Evolutionary conservation across 1,284 basidiomycete species (phyloP), one percentile per base, ranked within the genome.

Genomic region (Calocybe gambosa): DNA sequence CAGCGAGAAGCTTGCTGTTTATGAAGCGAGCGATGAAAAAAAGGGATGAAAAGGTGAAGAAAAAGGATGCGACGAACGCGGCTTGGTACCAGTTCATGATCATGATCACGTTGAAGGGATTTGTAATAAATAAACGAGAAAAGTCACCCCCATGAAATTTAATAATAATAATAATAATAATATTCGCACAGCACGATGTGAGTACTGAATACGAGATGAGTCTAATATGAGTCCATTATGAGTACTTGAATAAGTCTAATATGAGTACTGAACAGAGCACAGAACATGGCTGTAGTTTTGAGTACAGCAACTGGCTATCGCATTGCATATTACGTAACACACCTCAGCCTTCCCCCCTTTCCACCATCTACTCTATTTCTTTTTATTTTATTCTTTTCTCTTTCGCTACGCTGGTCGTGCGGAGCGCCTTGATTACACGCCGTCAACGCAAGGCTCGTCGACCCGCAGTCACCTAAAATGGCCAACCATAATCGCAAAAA

Each of bases 41-140:
- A 62, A 85, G 78, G 48, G 63, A 29, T 43, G 60, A 29, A 52
- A 80, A 74, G 47, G 74, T 68, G 53, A 59, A 46, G 57, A 73
- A 34, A 58, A 82, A 76, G 26, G 82, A 71, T 43, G 62, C 50
- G 36, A 81, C 55, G 58, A 83, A 82, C 13, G 69, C 67, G 45
- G 71, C 47, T 55, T 82, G 82, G 47, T 65, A 59, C 42, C 56
- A 60, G 65, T 78, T 78, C 68, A 70, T 70, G 51, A 28, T 45
- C 21, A 23, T n/a, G n/a, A n/a, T n/a, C n/a, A n/a, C n/a, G n/a
- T n/a, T n/a, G n/a, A n/a, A n/a, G n/a, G 43, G 43, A 41, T 44
- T 43, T 41, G 45, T 42, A 42, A 26, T 26, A 26, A 26, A 26
- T 26, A 26, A 26, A n/a, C n/a, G n/a, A n/a, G n/a, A 9, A 26